phyloP scores from a whole-genome alignment of 768 basidiomycete species.

The Gyrodon lividus region DNA sequence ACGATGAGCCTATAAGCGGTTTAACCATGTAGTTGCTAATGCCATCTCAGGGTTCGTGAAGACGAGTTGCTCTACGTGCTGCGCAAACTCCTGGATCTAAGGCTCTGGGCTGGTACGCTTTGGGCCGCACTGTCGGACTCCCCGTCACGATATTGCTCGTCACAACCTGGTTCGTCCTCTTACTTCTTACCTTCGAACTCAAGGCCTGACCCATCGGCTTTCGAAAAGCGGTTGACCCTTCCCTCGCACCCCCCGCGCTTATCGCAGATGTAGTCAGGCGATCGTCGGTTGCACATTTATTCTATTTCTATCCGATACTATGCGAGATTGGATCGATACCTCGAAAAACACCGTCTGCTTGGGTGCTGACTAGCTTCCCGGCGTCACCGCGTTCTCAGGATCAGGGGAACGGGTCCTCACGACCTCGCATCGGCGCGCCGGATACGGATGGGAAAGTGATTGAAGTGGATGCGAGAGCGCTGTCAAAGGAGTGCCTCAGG shows the following conservation, averaged over 20 bases:
- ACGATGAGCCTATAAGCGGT: neutral
- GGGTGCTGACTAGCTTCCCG: conserved; percentile 40
- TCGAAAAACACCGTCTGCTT: conserved; percentile 63
- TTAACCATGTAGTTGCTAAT: neutral
- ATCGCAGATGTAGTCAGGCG: conserved; percentile 72
- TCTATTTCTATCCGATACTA: conserved; percentile 80
- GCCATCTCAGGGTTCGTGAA: conserved; percentile 63
- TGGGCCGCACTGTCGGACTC: conserved; percentile 74
- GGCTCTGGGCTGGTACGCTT: conserved; percentile 72
- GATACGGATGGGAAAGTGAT: conserved; percentile 27
- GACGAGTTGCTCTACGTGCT: conserved; percentile 88
- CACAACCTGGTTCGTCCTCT: conserved; percentile 56
- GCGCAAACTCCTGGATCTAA: conserved; percentile 67
- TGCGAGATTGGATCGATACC: conserved; percentile 79
- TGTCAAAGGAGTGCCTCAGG: conserved; percentile 68
- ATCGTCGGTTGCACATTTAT: conserved; percentile 79
- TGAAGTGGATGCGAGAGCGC: conserved; percentile 61
- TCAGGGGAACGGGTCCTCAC: conserved; percentile 8
- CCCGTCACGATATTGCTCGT: conserved; percentile 51
- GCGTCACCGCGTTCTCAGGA: conserved; percentile 9
- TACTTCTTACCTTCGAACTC: neutral
- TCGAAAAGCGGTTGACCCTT: conserved; percentile 39
- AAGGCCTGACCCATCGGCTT: neutral
- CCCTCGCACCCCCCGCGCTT: conserved; percentile 49
- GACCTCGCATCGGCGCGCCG: conserved; percentile 21